Evolutionary conservation across 1,284 basidiomycete genomes (phyloP), one percentile per base, ranked within the genome.

Genomic region (Sporisorium scitamineum): DNA sequence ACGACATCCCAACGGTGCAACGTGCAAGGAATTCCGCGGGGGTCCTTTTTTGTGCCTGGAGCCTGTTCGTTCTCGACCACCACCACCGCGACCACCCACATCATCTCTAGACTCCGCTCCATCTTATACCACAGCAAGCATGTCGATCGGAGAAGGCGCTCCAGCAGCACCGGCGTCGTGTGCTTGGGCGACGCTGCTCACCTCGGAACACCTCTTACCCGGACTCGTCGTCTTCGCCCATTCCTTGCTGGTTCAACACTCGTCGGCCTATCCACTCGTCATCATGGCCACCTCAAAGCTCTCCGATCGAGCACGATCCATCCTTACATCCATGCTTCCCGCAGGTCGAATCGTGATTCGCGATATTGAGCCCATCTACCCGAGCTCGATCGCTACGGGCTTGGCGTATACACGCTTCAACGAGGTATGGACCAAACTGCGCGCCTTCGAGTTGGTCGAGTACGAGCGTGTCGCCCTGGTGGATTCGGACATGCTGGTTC

Each of bases 401-500:
- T 27, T 73, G 39, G 78, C 72, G 11, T 65, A 71, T 32, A 68
- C 62, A 11, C 75, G 81, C 20, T 85, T 85, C 67, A 62, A 57
- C 31, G 78, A 84, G 39, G 82, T 82, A 0, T 85, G 83, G 83
- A 83, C 82, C n/a, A 85, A 85, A 51, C 63, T 85, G 9, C 71
- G 82, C 3, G 83, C 79, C 0, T 81, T 81, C n/a, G 78, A 79
- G 26, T 55, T 85, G 29, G 54, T 37, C 24, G 79, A 84, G 26
- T 85, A 69, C 61, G 70, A 95, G 90, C 90, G 93, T 16, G 87
- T 97, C 47, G 91, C 95, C 48, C 87, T 97, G 51, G 87, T 97
- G 55, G 95, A 97, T 84, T 90, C 91, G 16, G 95, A 97, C 86
- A 98, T 98, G 94, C 88, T 97, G 63, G 89, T 97, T 24, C 87